Percentiles rank a stretch among this genome's conserved stretches.
These are phyloP conservation scores for Lactuca sativa DNA, from an alignment of 129 eudicot species.

Conservation along the genomic window DNA sequence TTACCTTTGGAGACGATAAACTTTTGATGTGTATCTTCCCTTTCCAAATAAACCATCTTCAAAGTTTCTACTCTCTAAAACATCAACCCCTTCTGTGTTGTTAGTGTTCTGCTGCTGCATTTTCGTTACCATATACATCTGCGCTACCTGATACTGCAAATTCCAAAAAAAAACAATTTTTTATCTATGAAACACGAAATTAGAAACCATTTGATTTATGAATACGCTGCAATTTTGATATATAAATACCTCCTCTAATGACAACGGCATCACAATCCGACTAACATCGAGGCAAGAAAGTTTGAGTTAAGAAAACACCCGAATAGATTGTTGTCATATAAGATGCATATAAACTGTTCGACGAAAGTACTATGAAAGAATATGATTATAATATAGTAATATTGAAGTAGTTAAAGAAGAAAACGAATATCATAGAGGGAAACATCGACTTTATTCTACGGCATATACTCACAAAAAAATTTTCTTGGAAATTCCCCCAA, in stretches of 20 bases:
- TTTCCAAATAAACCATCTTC: conserved; percentile 63
- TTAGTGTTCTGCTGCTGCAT: conserved; percentile 74
- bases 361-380: background rate
- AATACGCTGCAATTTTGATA: background rate
- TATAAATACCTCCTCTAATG: conserved; percentile 62
- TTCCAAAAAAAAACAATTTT: background rate
- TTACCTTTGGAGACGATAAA: conserved; percentile 78
- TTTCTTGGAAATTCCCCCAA: background rate
- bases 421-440: background rate
- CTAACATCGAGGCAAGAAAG: conserved; percentile 15
- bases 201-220: background rate
- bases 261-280: conserved; percentile 84
- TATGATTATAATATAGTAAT: background rate
- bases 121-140: conserved; percentile 78
- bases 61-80: conserved; percentile 58
- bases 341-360: conserved; percentile 2
- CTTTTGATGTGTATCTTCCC: conserved; percentile 68
- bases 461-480: background rate
- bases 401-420: background rate
- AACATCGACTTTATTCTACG: background rate
- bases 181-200: background rate
- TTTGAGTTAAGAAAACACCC: background rate
- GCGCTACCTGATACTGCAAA: conserved; percentile 79
- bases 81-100: conserved; percentile 73
- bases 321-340: conserved; percentile 1